phyloP scores from a whole-genome alignment of 768 basidiomycete species.

The Lactarius indigo region DNA sequence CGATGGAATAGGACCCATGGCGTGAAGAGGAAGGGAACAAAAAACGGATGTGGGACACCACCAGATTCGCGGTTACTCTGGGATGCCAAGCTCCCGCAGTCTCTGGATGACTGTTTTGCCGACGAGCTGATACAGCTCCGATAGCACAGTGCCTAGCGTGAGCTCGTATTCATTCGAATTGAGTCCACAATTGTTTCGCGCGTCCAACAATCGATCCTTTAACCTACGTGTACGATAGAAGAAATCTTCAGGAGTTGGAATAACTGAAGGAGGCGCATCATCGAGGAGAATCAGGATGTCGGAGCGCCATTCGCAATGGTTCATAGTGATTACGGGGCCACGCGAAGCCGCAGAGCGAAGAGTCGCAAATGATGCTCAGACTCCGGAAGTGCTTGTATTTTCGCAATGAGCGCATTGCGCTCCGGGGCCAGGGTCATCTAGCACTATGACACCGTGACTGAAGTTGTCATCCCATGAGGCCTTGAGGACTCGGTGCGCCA shows the following conservation, averaged over 20 bases:
- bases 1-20: not conserved
- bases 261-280: not conserved
- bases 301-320: not conserved
- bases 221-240: not conserved
- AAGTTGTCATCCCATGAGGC: no score
- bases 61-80: not conserved
- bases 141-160: not conserved
- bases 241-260: not conserved
- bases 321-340: not conserved
- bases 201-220: not conserved
- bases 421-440: no score
- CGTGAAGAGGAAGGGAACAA: constrained; percentile 11
- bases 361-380: no score
- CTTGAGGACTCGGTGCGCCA: no score
- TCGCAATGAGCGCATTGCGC: no score
- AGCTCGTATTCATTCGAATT: not conserved
- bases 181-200: not conserved
- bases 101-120: not conserved
- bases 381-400: no score
- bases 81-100: not conserved
- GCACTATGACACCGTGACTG: no score
- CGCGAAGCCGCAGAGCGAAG: not conserved
- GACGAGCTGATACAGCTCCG: not conserved
- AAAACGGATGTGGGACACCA: no score
- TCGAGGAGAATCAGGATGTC: no score